These are phyloP conservation scores for Beauveria sp. DNA, from an alignment of 2,329 filamentous ascomycete genomes.

Conservation along the genomic window DNA sequence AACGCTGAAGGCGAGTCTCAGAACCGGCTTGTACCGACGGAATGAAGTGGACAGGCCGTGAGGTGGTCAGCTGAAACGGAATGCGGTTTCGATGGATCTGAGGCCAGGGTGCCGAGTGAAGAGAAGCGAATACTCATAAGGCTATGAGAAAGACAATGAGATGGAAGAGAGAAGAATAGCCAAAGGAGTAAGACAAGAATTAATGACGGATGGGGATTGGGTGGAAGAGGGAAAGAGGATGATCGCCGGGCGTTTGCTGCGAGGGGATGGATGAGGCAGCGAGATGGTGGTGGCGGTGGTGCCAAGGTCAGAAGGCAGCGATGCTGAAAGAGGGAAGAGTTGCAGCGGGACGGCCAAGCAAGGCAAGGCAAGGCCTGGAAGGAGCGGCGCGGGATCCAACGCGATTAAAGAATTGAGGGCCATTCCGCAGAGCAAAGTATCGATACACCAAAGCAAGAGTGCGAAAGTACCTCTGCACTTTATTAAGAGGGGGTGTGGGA, in stretches of 20 bases:
- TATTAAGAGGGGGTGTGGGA: background rate
- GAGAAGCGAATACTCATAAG: background rate
- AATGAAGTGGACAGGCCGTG: background rate
- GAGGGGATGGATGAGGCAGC: background rate
- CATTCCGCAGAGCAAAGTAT: background rate
- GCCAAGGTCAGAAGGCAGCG: constrained; percentile 3
- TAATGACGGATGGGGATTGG: background rate
- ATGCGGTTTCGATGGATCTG: constrained; percentile 4
- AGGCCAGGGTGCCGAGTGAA: background rate
- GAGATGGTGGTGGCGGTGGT: background rate
- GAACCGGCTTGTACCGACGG: constrained; percentile 1
- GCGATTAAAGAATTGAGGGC: constrained; percentile 1
- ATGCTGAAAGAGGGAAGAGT: constrained; percentile 9
- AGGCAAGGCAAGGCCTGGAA: background rate
- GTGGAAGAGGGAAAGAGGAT: background rate
- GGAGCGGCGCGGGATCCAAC: background rate
- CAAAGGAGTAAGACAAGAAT: background rate
- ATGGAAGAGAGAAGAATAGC: background rate
- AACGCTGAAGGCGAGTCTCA: constrained; percentile 2
- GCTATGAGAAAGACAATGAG: background rate
- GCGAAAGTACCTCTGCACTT: too few relatives aligned
- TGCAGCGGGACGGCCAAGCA: background rate
- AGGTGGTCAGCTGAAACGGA: constrained; percentile 4
- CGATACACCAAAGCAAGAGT: too few relatives aligned
- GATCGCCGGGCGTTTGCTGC: background rate